Conservation (phyloP, 306 rosid genomes). For the cucumber (Cucumis sativus) region Cucumber_9930_V3 NC_026655.2:29575501-29576000, state of each 20-base stretch:
- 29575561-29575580: background rate
- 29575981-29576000: background rate
- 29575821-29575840: background rate
- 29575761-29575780: constrained; percentile 5
- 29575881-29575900: constrained; percentile 11
- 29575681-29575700: constrained; percentile 35
- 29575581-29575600: background rate
- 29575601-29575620: background rate
- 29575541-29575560: constrained; percentile 43
- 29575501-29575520: constrained; percentile 51
- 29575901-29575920: constrained; percentile 9
- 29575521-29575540: constrained; percentile 58
- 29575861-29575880: constrained; percentile 8
- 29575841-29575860: background rate
- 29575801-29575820: constrained; percentile 5
- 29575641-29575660: constrained; percentile 84
- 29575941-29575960: background rate
- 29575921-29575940: background rate
- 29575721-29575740: constrained; percentile 14
- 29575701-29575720: constrained; percentile 38
- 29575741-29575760: background rate
- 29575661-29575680: constrained; percentile 67
- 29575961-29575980: background rate
- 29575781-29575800: constrained; percentile 11
- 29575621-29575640: constrained; percentile 55